These are phyloP conservation scores for Lentinus brumalis DNA, from an alignment of 768 basidiomycete genomes.

Conservation along the genomic window DNA sequence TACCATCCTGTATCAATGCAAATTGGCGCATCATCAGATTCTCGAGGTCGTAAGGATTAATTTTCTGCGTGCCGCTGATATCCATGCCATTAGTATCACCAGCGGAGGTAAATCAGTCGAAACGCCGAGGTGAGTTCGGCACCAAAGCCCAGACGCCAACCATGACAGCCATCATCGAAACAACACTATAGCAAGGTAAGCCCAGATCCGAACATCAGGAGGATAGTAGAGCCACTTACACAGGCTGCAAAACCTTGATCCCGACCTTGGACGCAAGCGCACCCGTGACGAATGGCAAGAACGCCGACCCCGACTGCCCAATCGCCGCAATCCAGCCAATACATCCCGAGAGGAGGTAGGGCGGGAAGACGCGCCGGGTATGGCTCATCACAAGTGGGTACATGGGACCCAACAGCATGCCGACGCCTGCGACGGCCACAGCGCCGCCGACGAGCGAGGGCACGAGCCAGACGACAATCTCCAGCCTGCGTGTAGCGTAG, in stretches of 20 bases:
- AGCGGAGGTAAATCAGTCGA: background rate
- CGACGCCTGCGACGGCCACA: constrained; percentile 53
- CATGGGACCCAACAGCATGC: constrained; percentile 52
- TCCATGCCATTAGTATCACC: no score
- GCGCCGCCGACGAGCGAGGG: constrained; percentile 55
- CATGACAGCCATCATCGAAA: constrained; percentile 9
- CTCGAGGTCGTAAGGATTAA: no score
- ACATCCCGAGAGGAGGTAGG: constrained; percentile 38
- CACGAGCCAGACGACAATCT: constrained; percentile 59
- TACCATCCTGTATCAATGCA: no score
- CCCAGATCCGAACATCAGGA: background rate
- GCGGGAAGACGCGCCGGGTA: constrained; percentile 42
- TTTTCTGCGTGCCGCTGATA: no score
- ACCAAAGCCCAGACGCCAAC: constrained; percentile 17
- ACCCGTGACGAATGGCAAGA: constrained; percentile 53
- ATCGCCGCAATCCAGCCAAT: constrained; percentile 56
- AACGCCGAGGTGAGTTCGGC: constrained; percentile 3
- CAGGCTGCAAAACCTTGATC: constrained; percentile 46
- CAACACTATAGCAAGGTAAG: background rate
- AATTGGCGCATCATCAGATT: no score
- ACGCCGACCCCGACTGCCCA: constrained; percentile 51
- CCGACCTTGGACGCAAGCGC: constrained; percentile 44
- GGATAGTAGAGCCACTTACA: constrained; percentile 36
- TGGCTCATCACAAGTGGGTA: constrained; percentile 46
- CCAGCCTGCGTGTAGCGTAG: constrained; percentile 43